Evolutionary conservation across 2,329 filamentous ascomycete species (phyloP).

Genomic region (Uncinocarpus reesii): DNA sequence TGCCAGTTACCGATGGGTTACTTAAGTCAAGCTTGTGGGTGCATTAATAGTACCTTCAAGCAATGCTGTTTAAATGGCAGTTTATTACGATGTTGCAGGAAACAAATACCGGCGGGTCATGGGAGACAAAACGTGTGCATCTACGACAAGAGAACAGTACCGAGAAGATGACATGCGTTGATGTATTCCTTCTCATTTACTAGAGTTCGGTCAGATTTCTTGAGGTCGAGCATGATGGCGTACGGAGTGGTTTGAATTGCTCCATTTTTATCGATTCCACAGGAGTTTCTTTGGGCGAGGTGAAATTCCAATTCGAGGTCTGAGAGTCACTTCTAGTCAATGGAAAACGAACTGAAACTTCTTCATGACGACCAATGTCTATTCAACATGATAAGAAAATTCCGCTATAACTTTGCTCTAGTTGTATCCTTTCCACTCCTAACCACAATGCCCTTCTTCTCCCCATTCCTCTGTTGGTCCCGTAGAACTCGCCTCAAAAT

Average conservation of each 20-base stretch:
- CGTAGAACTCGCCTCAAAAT: conserved; percentile 39
- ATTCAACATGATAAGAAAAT: neutral
- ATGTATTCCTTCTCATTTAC: neutral
- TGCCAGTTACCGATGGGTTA: conserved; percentile 76
- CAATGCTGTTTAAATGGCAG: too few species aligned
- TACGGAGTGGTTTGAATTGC: neutral
- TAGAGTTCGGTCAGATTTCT: neutral
- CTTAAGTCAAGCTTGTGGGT: conserved; percentile 24
- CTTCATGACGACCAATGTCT: neutral
- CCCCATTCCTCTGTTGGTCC: conserved; percentile 33
- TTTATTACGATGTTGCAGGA: neutral
- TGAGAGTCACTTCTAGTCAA: neutral
- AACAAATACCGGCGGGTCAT: neutral
- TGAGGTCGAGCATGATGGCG: conserved; percentile 5
- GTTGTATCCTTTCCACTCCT: neutral
- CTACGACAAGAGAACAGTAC: too few species aligned
- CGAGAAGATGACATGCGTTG: neutral
- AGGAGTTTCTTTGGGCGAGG: conserved; percentile 3
- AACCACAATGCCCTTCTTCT: conserved; percentile 17
- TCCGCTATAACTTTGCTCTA: conserved; percentile 8
- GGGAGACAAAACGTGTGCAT: neutral
- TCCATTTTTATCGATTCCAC: neutral
- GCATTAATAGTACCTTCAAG: neutral
- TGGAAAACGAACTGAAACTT: neutral
- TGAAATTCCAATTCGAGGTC: neutral